These are phyloP conservation scores for Plasmodium knowlesi DNA, from an alignment of 169 alveolate species.

Conservation along the genomic window DNA sequence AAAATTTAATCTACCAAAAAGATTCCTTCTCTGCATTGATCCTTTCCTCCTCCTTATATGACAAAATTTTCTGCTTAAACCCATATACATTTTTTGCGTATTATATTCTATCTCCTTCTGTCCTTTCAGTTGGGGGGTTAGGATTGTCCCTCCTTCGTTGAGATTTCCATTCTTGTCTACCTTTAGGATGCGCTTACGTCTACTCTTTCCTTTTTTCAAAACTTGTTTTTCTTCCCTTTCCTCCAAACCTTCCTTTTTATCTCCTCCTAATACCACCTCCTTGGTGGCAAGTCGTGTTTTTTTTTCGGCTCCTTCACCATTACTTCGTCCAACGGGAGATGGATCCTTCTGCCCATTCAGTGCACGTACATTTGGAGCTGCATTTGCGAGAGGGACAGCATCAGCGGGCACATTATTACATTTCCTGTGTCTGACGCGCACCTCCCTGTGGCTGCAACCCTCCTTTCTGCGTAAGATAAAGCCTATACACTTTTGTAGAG, in stretches of 20 bases:
- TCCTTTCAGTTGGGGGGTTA: background rate
- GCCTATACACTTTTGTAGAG: conserved; percentile 21
- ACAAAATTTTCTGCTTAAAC: background rate
- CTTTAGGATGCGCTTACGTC: background rate
- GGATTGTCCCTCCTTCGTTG: background rate
- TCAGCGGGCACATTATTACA: background rate
- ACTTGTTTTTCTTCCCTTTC: background rate
- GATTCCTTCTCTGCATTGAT: background rate
- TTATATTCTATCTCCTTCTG: background rate
- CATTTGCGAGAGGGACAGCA: background rate
- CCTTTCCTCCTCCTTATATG: background rate
- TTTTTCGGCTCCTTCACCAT: background rate
- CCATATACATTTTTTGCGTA: background rate
- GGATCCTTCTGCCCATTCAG: background rate
- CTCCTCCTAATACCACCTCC: background rate
- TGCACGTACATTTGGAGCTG: background rate
- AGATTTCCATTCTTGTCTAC: background rate
- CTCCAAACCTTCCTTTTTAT: background rate
- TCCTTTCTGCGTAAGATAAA: conserved; percentile 15
- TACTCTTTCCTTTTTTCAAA: background rate
- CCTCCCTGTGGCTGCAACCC: background rate
- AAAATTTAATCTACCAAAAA: background rate
- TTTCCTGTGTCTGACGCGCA: background rate
- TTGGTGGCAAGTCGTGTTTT: background rate
- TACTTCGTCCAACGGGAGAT: background rate